Evolutionary conservation across 176 grass and related monocot species (phyloP), one percentile per base, ranked within the genome.

Genomic region (Themeda triandra): DNA sequence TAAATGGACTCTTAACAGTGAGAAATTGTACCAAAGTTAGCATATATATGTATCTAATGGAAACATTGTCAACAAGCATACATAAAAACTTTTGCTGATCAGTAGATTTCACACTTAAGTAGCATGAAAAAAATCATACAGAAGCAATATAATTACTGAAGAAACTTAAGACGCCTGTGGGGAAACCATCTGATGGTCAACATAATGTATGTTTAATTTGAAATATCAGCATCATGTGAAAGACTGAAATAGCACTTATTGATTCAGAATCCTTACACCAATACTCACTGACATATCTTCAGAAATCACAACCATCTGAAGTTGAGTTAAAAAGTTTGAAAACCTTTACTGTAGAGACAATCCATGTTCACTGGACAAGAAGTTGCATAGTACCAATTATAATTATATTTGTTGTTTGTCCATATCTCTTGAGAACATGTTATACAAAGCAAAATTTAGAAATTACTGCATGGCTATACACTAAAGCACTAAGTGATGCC

Each of bases 351-450:
- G 30, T 30, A 14, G 7, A 44, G 37, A 42, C 46, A 76, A 69
- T 45, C 46, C 25, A 31, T 42, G 36, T 69, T 49, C 56, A 59
- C 15, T 24, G 24, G 49, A 33, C 7, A 48, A 32, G 12, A 27
- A 37, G 8, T 8, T 63, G 8, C 5, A 31, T 19, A 32, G 6
- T 67, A 40, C 19, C 44, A 69, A 17, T 39, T 6, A 73, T 18
- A 83, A 86, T 63, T 59, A 9, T 62, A 49, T 80, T 49, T 9
- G 29, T 60, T 42, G 27, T 77, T 77, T 65, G 18, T 29, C 18
- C 6, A 17, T 48, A 37, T 29, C 49, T 76, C 21, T 62, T 28
- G 63, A 58, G 35, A 14, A 48, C 40, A 28, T 66, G 66, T 66
- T 44, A 46, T 35, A 76, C 25, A 46, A 44, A 15, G 32, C 13